Evolutionary conservation across 805 yeast genomes (phyloP).

Genomic region (Candida khao-thaluensis): DNA sequence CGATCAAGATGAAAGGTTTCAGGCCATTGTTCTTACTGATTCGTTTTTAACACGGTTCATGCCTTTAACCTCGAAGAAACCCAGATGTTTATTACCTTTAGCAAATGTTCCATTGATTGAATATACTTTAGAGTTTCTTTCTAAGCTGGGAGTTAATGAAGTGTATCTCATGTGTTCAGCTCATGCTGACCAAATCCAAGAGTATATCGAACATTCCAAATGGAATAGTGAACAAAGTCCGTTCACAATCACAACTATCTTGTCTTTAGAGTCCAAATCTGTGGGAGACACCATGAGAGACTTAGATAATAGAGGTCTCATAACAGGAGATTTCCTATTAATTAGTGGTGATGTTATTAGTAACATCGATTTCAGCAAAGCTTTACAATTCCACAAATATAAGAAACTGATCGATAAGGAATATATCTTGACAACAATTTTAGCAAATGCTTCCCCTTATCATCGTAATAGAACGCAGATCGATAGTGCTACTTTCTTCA

Average conservation of each 20-base stretch:
- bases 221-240: slow-evolving; percentile 61
- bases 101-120: slow-evolving; percentile 94
- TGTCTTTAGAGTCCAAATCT: slow-evolving; percentile 82
- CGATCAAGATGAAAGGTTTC: slow-evolving; percentile 71
- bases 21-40: slow-evolving; percentile 93
- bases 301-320: slow-evolving; percentile 84
- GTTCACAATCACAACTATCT: slow-evolving; percentile 72
- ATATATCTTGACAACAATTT: slow-evolving; percentile 91
- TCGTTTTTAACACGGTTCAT: slow-evolving; percentile 88
- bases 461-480: slow-evolving; percentile 81
- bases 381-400: slow-evolving; percentile 68
- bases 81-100: slow-evolving; percentile 87
- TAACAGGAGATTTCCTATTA: slow-evolving; percentile 84
- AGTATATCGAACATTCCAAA: slow-evolving; percentile 70
- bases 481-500: slow-evolving; percentile 81
- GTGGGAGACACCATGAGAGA: slow-evolving; percentile 99
- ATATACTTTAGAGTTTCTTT: slow-evolving; percentile 91
- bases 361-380: slow-evolving; percentile 76
- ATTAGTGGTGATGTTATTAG: slow-evolving; percentile 96
- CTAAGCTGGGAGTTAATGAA: slow-evolving; percentile 85
- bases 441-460: slow-evolving; percentile 77
- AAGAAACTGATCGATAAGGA: slow-evolving; percentile 78
- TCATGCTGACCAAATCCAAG: slow-evolving; percentile 85
- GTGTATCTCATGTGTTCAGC: slow-evolving; percentile 87
- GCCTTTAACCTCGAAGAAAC: slow-evolving; percentile 84